phyloP scores from a whole-genome alignment of 306 rosid species.

The Castanea crenata region DNA sequence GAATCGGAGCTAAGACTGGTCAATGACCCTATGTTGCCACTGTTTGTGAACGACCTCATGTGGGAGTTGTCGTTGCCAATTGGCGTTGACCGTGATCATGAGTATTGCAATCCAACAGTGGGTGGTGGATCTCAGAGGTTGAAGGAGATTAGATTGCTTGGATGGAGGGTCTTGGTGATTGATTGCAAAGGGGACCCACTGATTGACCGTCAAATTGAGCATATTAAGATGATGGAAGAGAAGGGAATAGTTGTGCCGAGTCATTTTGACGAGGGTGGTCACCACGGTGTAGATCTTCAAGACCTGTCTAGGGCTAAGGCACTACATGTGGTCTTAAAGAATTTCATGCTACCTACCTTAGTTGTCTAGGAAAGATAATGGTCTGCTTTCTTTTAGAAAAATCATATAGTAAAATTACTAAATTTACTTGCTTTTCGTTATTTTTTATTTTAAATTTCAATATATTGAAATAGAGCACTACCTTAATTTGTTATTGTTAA shows the following conservation, averaged over 20 bases:
- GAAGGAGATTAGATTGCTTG: conserved; percentile 11
- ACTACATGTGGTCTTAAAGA: too few relatives aligned
- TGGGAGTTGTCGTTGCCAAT: conserved; percentile 49
- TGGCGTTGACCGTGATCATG: conserved; percentile 39
- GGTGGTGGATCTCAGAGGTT: neutral
- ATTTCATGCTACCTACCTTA: too few relatives aligned
- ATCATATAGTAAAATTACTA: too few relatives aligned
- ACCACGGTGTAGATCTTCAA: conserved; percentile 39
- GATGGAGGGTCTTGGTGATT: conserved; percentile 37
- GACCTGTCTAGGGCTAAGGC: neutral
- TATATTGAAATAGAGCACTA: too few relatives aligned
- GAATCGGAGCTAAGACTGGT: conserved; percentile 31
- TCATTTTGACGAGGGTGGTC: conserved; percentile 34
- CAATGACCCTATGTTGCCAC: conserved; percentile 18
- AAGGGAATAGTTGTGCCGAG: conserved; percentile 34
- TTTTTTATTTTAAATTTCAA: too few relatives aligned
- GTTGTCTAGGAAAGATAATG: too few relatives aligned
- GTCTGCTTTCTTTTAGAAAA: too few relatives aligned
- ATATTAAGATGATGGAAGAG: conserved; percentile 31
- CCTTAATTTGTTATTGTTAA: too few relatives aligned
- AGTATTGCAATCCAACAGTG: conserved; percentile 46
- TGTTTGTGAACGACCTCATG: conserved; percentile 14
- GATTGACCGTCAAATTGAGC: conserved; percentile 41
- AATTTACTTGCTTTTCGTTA: too few relatives aligned
- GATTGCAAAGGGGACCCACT: conserved; percentile 55